Evolutionary conservation across 2,329 filamentous ascomycete species (phyloP).

Genomic region (Claviceps sp.): DNA sequence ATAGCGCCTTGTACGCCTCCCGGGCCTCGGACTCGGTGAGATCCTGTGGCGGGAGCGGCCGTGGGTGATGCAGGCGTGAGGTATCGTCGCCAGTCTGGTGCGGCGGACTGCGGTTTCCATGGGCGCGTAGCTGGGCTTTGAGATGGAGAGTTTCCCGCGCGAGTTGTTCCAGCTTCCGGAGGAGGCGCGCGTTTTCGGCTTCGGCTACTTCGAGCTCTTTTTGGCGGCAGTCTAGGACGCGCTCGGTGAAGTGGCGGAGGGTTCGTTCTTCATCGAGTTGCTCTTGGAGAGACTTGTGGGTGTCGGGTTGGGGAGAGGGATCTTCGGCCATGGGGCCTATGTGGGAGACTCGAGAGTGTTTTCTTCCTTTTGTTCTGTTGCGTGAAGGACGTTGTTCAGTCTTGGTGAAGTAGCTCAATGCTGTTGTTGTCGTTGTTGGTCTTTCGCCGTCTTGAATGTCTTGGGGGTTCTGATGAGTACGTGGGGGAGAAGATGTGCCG

Average conservation of each 20-base stretch:
- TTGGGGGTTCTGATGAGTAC: too few species aligned
- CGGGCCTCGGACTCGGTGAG: constrained; percentile 23
- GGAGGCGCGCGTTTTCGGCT: constrained; percentile 15
- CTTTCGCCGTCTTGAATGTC: not conserved
- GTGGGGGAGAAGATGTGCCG: not conserved
- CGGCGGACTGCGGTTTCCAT: constrained; percentile 10
- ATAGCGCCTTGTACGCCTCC: constrained; percentile 20
- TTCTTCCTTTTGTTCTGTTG: not conserved
- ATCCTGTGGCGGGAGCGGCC: constrained; percentile 19
- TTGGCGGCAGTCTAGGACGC: constrained; percentile 23
- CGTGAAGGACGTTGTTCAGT: not conserved
- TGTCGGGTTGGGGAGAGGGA: not conserved
- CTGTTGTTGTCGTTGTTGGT: not conserved
- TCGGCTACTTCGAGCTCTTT: constrained; percentile 20
- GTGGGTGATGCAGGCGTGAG: constrained; percentile 18
- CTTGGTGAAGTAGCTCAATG: not conserved
- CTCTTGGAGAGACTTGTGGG: constrained; percentile 10
- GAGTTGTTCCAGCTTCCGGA: constrained; percentile 16
- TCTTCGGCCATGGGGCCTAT: not conserved
- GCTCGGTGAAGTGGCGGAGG: constrained; percentile 22
- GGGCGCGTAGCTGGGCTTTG: constrained; percentile 16
- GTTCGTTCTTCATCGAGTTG: constrained; percentile 18
- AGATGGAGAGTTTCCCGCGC: constrained; percentile 17
- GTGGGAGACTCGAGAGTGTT: not conserved
- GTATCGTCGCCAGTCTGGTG: constrained; percentile 20